Evolutionary conservation across 345 rosid genomes (phyloP), one percentile per base, ranked within the genome.

Genomic region (Citrus unshiu): DNA sequence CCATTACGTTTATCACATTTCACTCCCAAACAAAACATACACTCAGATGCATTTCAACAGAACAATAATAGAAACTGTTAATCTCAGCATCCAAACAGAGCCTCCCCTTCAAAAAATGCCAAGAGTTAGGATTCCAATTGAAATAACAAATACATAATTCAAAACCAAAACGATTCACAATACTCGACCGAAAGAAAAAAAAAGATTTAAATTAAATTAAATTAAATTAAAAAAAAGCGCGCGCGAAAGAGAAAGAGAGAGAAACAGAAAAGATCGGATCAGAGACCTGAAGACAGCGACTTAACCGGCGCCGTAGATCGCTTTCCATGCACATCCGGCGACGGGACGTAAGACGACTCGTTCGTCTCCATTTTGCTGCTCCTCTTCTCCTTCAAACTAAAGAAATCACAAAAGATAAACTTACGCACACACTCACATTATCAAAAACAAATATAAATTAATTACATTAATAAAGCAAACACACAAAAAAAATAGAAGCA

Each of bases 301-400:
- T 89, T 85, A 9, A 89, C 92, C 84, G 79, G 92, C 59, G 91
- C 92, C 13, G 91, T 90, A 78, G 98, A 88, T 87, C 95, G 83
- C 81, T 88, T 83, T 62, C 86, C 84, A 46, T 77, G 87, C 60
- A 85, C 91, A 90, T 93, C 99, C 57, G 98, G 97, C 22, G 95
- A 91, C 57, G 92, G 91, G 46, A 90, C 84, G 80, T 90, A 91
- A 67, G 95, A 94, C 60, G 95, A 90, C 84, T 93, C 99, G 43
- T 93, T 94, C 63, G 97, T 91, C 81, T 94, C 99, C 99, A 96
- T 95, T 85, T 32, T 24, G 27, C 67, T 37, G 54, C 67, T 57
- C 63, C 74, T 2, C 71, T 68, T 68, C 72, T 79, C 66, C 74
- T 81, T 71, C 74, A 77, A 76, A 6, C 34, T 32, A 49, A 39